A percentile compares a stretch with the other conserved stretches of the same genome.
These are phyloP conservation scores for Skeletonema potamos DNA, from an alignment of 108 stramenopile species.

Conservation along the genomic window DNA sequence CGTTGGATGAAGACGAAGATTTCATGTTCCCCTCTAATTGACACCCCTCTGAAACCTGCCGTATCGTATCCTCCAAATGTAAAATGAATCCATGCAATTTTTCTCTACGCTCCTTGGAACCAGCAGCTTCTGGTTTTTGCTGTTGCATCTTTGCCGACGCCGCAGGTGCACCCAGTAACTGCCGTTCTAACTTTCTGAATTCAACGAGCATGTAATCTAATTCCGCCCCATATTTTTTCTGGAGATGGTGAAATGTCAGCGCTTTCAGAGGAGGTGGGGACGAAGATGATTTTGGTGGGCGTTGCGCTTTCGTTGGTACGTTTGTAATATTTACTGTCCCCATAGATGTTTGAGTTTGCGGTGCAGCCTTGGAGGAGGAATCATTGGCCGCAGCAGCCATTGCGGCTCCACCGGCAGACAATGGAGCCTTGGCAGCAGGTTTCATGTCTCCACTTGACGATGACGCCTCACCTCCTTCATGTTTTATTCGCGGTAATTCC, in stretches of 20 bases:
- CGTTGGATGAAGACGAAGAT: background rate
- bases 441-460: background rate
- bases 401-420: background rate
- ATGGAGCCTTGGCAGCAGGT: background rate
- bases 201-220: constrained; percentile 84
- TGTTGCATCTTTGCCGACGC: constrained; percentile 18
- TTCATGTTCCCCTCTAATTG: constrained; percentile 40
- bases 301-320: constrained; percentile 4
- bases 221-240: constrained; percentile 65
- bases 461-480: background rate
- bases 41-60: constrained; percentile 72
- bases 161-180: constrained; percentile 66
- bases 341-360: background rate
- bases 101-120: constrained; percentile 76
- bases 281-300: background rate
- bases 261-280: constrained; percentile 54
- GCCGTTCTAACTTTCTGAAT: constrained; percentile 81
- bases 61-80: constrained; percentile 79
- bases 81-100: constrained; percentile 85
- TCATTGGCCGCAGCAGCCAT: background rate
- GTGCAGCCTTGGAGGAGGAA: background rate
- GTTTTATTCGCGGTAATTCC: background rate
- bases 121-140: constrained; percentile 62
- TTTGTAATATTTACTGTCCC: background rate
- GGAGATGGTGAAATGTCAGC: constrained; percentile 56